Conservation (phyloP, 257 asterid species). For the Orobanche coerulescens region DNA sequence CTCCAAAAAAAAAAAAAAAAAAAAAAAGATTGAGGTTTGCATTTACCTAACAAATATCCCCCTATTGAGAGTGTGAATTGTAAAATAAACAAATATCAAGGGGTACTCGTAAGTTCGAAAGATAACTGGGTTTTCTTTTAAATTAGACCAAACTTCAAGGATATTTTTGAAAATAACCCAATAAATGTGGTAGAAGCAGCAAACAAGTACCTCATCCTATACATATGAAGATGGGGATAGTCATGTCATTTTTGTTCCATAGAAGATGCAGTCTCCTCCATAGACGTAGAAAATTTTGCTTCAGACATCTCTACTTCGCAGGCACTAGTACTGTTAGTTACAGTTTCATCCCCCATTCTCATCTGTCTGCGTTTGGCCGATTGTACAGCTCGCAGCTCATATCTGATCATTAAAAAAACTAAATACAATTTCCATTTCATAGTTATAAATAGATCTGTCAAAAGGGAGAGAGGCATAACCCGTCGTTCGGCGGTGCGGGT, state of each 20-base stretch:
- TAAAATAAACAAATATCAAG: background rate
- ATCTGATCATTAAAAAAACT: conserved; percentile 34
- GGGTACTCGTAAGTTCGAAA: background rate
- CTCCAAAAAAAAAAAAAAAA: background rate
- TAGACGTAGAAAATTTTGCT: conserved; percentile 35
- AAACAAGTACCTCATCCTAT: conserved; percentile 30
- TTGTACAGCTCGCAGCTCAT: conserved; percentile 66
- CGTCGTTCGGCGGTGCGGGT: no score
- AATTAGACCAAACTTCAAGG: background rate
- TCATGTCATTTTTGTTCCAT: conserved; percentile 26
- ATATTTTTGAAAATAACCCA: background rate
- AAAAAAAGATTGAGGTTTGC: background rate
- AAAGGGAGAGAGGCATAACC: no score
- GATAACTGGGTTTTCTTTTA: no score
- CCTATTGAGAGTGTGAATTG: no score
- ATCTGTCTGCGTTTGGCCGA: conserved; percentile 53
- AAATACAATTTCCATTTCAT: background rate
- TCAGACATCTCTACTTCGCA: conserved; percentile 91
- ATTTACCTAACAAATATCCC: background rate
- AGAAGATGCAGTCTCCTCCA: conserved; percentile 30
- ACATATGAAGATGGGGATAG: conserved; percentile 15
- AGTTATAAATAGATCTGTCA: no score
- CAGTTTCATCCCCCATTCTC: conserved; percentile 33
- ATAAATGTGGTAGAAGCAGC: background rate
- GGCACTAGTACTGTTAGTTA: conserved; percentile 29